Evolutionary conservation across 2,329 filamentous ascomycete genomes (phyloP).

Genomic region (Paraconiothyrium brasiliense): DNA sequence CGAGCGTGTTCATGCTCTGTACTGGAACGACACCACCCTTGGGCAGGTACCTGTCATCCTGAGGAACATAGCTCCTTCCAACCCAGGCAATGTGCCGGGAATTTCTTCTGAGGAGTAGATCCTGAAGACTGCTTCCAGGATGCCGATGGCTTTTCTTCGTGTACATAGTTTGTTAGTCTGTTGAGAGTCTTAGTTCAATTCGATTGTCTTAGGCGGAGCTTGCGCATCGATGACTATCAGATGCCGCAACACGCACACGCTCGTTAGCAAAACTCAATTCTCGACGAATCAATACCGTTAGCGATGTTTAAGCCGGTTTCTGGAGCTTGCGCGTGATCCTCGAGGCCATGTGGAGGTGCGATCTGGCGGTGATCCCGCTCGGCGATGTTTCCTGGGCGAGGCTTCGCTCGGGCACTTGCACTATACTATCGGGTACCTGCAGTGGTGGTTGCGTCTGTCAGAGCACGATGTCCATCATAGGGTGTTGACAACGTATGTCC

Average conservation of each 20-base stretch:
- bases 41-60: slow-evolving; percentile 30
- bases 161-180: background rate
- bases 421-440: background rate
- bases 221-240: background rate
- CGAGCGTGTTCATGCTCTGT: slow-evolving; percentile 23
- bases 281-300: background rate
- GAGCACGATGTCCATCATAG: background rate
- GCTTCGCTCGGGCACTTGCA: background rate
- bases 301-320: background rate
- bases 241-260: background rate
- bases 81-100: slow-evolving; percentile 10
- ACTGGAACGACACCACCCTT: slow-evolving; percentile 35
- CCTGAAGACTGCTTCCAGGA: background rate
- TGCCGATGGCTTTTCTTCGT: background rate
- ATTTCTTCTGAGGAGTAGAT: background rate
- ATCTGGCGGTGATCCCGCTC: background rate
- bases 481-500: background rate
- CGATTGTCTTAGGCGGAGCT: background rate
- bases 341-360: background rate
- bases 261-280: background rate
- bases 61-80: slow-evolving; percentile 30
- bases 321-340: background rate
- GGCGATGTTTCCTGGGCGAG: background rate
- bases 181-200: background rate
- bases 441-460: background rate